Evolutionary conservation across 2,329 filamentous ascomycete species (phyloP).

Genomic region (Didymellaceae sp.): DNA sequence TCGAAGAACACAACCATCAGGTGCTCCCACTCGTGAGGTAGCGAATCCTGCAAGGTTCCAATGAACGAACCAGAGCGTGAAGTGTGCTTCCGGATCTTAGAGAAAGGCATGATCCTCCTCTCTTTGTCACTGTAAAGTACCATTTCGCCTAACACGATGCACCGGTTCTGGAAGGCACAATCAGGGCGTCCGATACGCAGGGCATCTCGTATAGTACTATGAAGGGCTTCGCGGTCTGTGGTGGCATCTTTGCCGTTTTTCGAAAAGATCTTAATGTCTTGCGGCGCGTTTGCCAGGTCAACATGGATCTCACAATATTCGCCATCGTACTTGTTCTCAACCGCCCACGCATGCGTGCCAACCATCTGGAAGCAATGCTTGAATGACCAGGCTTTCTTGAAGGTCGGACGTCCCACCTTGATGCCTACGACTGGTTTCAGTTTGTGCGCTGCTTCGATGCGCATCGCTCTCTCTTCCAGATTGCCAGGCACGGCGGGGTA

Average conservation of each 20-base stretch:
- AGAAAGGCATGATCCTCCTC: conserved; percentile 73
- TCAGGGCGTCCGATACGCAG: conserved; percentile 65
- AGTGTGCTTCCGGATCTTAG: conserved; percentile 83
- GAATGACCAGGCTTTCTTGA: conserved; percentile 60
- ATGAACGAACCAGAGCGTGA: conserved; percentile 73
- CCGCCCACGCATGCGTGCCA: conserved; percentile 67
- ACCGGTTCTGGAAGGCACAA: conserved; percentile 67
- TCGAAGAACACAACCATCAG: conserved; percentile 69
- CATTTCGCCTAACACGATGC: conserved; percentile 84
- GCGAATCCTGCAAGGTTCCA: conserved; percentile 72
- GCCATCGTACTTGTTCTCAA: conserved; percentile 84
- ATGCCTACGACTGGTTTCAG: conserved; percentile 51
- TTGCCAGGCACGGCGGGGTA: conserved; percentile 49
- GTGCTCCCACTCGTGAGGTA: conserved; percentile 61
- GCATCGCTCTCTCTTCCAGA: conserved; percentile 39
- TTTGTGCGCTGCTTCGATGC: conserved; percentile 48
- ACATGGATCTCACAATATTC: conserved; percentile 90
- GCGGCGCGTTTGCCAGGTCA: conserved; percentile 63
- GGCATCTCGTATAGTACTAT: conserved; percentile 68
- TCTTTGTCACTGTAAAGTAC: conserved; percentile 76
- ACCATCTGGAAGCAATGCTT: conserved; percentile 75
- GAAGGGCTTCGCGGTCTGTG: conserved; percentile 67
- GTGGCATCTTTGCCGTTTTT: conserved; percentile 94
- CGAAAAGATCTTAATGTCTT: conserved; percentile 80
- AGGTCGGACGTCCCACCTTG: conserved; percentile 55